Evolutionary conservation across 208 protist species (phyloP), one percentile per base, ranked within the genome.

Genomic region (Leishmania mexicana): DNA sequence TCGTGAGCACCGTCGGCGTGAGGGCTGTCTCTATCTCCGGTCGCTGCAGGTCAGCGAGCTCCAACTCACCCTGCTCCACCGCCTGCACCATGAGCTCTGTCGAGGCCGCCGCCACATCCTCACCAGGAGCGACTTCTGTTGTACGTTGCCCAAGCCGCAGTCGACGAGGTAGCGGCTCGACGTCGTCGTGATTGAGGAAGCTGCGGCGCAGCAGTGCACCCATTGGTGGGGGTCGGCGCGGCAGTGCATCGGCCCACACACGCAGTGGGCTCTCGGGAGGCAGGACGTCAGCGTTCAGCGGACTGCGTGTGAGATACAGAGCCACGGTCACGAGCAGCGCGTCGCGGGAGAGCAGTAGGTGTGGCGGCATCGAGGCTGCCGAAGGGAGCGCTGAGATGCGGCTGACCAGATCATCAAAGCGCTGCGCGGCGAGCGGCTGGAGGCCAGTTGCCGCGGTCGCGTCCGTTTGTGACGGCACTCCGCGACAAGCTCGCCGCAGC

Each of bases 1-100:
- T 87, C 3, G 85, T 82, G 49, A 90, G 87, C 81, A 96, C 86
- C 24, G 53, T 78, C 19, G 81, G 57, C 2, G 90, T 88, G 60
- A 92, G 83, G 10, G 84, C 88, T 70, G 88, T 87, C 75, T 96
- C 93, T 38, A 83, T 62, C 53, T 88, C 80, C 17, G 91, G 90
- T 49, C 71, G 87, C 28, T 80, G 82, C 40, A 93, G 51, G 42
- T 84, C 89, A 40, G 78, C 85, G n/a, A 95, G 79, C 1, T 82
- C 90, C 31, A 86, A 49, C 35, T 85, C 85, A 24, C 83, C 79
- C 19, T 83, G 38, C 73, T 92, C 85, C 73, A 90, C 88, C 1
- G 90, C 89, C 49, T 88, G 83, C 70, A 94, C 83, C 81, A 95
- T 88, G 53, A 93, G 78, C 68, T 90, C 91, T 4, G 84, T 91